These are phyloP conservation scores for Erysimum cheiri DNA, from an alignment of 441 rosid genomes.

Conservation along the genomic window DNA sequence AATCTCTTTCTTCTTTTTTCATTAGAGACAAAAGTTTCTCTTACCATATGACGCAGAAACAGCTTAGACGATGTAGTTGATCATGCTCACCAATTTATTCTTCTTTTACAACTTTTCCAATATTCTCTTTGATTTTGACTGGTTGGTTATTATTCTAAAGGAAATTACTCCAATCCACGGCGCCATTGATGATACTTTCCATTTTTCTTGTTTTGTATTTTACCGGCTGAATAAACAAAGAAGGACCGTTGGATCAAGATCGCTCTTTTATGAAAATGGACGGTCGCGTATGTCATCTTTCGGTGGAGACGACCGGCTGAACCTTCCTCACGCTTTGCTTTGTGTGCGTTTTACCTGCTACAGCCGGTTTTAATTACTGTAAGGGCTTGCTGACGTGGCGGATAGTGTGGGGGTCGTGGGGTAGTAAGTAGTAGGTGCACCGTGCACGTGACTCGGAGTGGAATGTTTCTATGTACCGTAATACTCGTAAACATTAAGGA, in stretches of 20 bases:
- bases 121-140: constrained; percentile 23
- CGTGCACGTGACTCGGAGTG: constrained; percentile 41
- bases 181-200: constrained; percentile 38
- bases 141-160: not conserved
- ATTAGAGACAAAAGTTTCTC: constrained; percentile 23
- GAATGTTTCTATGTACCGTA: constrained; percentile 32
- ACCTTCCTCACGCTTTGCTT: constrained; percentile 31
- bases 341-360: constrained; percentile 37
- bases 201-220: constrained; percentile 14
- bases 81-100: constrained; percentile 21
- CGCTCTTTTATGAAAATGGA: constrained; percentile 27
- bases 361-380: constrained; percentile 41
- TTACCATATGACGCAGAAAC: constrained; percentile 37
- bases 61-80: constrained; percentile 32
- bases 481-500: no score
- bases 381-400: constrained; percentile 35
- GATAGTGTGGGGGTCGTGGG: constrained; percentile 36
- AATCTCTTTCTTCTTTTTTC: constrained; percentile 28
- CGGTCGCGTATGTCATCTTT: constrained; percentile 28
- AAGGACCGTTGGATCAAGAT: constrained; percentile 34
- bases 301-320: constrained; percentile 41
- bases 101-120: not conserved
- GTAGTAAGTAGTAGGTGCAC: constrained; percentile 37
- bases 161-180: constrained; percentile 7
- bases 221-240: constrained; percentile 10